Percentiles rank a stretch among this genome's conserved stretches.
Evolutionary conservation across 2,329 filamentous ascomycete species (phyloP).

Genomic region (Talaromyces sp.): DNA sequence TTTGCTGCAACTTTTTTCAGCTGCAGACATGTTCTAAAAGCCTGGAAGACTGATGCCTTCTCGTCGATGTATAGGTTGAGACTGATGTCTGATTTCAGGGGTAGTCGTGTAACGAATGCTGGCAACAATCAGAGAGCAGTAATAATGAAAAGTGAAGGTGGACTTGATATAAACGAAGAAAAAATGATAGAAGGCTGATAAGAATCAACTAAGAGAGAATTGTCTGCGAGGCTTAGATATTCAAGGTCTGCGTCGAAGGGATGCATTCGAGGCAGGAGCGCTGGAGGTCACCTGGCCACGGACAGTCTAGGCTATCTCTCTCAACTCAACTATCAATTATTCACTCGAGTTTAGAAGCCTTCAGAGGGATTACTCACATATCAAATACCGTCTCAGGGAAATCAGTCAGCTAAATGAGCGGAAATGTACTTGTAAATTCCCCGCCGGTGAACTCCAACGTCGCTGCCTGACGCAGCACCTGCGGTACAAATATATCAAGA

Average conservation of each 20-base stretch:
- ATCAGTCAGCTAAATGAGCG: background rate
- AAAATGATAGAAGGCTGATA: background rate
- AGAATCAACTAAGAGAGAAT: background rate
- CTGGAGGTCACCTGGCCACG: background rate
- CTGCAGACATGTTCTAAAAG: background rate
- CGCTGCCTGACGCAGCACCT: background rate
- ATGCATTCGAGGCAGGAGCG: background rate
- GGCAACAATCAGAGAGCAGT: background rate
- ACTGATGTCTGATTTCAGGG: background rate
- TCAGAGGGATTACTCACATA: background rate
- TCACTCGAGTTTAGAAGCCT: background rate
- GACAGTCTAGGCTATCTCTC: background rate
- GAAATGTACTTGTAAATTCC: background rate
- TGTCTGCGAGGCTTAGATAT: background rate
- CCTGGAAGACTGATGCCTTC: background rate
- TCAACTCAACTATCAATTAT: background rate
- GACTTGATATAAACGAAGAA: background rate
- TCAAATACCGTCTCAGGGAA: background rate
- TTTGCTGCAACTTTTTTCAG: background rate
- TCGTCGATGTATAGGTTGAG: background rate
- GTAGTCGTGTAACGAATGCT: background rate
- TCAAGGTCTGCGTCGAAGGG: background rate
- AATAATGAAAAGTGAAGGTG: background rate
- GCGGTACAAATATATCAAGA: background rate
- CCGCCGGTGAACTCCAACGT: background rate